phyloP scores from a whole-genome alignment of 371 early-diverging fungal species.

The Encephalitozoon hellem region DNA sequence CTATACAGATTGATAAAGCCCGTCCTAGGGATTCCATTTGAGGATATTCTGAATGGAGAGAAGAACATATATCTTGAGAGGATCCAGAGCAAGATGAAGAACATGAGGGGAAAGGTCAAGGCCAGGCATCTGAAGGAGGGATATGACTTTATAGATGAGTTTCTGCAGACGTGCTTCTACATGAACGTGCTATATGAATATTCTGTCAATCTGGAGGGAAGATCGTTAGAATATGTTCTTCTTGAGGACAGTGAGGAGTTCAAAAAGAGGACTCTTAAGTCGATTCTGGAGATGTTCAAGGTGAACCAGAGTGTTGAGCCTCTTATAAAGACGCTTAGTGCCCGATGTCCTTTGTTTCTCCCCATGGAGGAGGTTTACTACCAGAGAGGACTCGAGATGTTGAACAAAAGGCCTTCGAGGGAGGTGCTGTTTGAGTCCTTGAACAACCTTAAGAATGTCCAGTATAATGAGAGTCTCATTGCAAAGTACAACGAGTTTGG shows the following conservation, averaged over 20 bases:
- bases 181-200: constrained; percentile 22
- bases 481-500: constrained; percentile 31
- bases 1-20: constrained; percentile 14
- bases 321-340: constrained; percentile 29
- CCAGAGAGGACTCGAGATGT: constrained; percentile 37
- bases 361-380: constrained; percentile 50
- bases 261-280: constrained; percentile 31
- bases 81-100: constrained; percentile 22
- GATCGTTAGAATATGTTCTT: constrained; percentile 8
- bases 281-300: constrained; percentile 21
- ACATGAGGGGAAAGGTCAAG: constrained; percentile 13
- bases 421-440: constrained; percentile 22
- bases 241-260: constrained; percentile 25
- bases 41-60: constrained; percentile 15
- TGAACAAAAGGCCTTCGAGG: constrained; percentile 26
- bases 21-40: background rate
- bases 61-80: background rate
- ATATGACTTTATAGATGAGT: constrained; percentile 20
- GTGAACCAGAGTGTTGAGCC: constrained; percentile 33
- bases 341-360: constrained; percentile 34
- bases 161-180: constrained; percentile 34
- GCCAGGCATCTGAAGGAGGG: background rate
- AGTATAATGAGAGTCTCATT: constrained; percentile 29
- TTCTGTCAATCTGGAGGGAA: constrained; percentile 1
- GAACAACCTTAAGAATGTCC: constrained; percentile 34